Evolutionary conservation across 257 asterid genomes (phyloP), one percentile per base, ranked within the genome.

Genomic region (Solanum virginianum): DNA sequence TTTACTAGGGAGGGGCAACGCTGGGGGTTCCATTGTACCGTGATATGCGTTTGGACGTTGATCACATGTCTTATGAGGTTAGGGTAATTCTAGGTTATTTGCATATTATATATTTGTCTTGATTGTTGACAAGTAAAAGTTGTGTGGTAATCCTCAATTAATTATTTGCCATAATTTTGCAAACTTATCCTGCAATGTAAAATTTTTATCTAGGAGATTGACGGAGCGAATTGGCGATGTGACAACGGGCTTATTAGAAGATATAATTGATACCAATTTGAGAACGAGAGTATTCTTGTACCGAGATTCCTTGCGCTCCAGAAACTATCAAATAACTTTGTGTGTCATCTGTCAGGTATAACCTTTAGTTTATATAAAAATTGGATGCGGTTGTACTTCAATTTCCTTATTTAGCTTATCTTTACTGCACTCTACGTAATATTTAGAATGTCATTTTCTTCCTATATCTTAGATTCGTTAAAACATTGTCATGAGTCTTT

Each of bases 321-420:
- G 92, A 88, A 74, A 87, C 84, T 43, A 87, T 39, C 92, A 88
- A 75, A 93, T 88, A 82, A 85, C 87, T 41, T 88, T 92, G 82
- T 95, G 98, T 84, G 95, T 92, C 83, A 77, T 95, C 84, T 95
- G 98, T 87, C 97, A 93, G 96, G 98, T 95, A 91, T 68, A n/a
- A 15, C 75, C 49, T 32, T 32, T 68, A 66, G 47, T 66, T 66
- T 66, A 12, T 66, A 66, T 66, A 32, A 29, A 29, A 29, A 29
- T 32, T 36, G 74, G 53, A 69, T 39, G 51, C 26, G 16, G 5
- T 10, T 68, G 24, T 69, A 39, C 79, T 17, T 36, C 8, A 69
- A 8, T 39, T 17, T 68, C 75, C 16, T 36, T 39, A 16, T 36
- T 47, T 63, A 60, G 32, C 80, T 77, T 20, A 32, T 45, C 65